A percentile compares a stretch with the other conserved stretches of the same genome.
Evolutionary conservation across 306 rosid species (phyloP).

Genomic region (Inga laurina): DNA sequence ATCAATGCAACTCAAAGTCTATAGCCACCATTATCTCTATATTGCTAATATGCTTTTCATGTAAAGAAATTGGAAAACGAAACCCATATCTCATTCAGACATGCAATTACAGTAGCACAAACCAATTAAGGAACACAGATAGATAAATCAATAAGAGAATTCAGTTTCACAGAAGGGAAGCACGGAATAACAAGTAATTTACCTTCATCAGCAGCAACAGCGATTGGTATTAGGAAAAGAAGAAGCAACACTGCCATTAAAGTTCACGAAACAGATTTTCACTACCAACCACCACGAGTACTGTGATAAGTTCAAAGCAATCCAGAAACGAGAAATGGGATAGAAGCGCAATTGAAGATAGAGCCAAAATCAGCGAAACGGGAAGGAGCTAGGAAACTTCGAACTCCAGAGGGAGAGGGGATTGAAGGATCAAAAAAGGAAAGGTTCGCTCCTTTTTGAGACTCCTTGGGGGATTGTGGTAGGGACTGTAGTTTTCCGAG

Average conservation of each 20-base stretch:
- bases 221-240: conserved; percentile 44
- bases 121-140: background rate
- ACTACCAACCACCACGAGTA: conserved; percentile 17
- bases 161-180: background rate
- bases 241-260: conserved; percentile 58
- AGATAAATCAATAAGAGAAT: background rate
- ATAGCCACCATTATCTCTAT: background rate
- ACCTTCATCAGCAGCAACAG: conserved; percentile 66
- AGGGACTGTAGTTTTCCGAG: background rate
- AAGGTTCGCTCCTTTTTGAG: conserved; percentile 46
- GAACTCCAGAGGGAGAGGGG: conserved; percentile 11
- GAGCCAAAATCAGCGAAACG: background rate
- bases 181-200: conserved; percentile 17
- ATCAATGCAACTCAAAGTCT: background rate
- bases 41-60: background rate
- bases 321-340: conserved; percentile 25
- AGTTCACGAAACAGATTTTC: background rate
- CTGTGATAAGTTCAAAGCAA: conserved; percentile 15
- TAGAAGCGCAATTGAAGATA: background rate
- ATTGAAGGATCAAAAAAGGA: background rate
- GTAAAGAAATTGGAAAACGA: background rate
- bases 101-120: background rate
- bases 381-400: conserved; percentile 2
- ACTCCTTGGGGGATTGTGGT: background rate
- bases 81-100: conserved; percentile 8